Percentiles rank a stretch among this genome's conserved stretches.
Conservation (phyloP, 2,329 filamentous ascomycete genomes). For the Beauveria medogensis region DNA sequence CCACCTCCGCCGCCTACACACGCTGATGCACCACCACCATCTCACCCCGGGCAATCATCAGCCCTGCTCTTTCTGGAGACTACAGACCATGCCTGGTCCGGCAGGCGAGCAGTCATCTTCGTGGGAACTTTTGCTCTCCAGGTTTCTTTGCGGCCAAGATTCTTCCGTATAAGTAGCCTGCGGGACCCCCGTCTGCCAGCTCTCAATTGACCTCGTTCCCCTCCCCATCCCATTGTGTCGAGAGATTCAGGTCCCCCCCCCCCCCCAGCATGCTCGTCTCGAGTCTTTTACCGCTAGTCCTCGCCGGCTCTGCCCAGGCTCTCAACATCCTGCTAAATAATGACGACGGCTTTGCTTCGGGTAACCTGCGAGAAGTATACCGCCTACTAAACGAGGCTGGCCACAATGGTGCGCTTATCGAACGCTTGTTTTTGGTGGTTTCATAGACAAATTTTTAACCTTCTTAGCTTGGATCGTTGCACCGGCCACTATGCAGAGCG, state of each 20-base stretch:
- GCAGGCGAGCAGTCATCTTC: not conserved
- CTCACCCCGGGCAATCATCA: not conserved
- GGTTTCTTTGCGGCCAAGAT: not conserved
- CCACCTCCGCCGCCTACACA: not conserved
- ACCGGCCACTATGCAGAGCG: constrained; percentile 23
- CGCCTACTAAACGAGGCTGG: constrained; percentile 21
- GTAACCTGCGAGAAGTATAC: constrained; percentile 22
- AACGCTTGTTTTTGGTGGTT: fast-evolving
- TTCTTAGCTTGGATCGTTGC: constrained; percentile 23
- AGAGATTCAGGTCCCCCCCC: not conserved
- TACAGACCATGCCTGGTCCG: not conserved
- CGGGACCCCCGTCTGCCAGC: not conserved
- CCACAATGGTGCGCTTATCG: constrained; percentile 18
- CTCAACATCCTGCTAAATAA: constrained; percentile 24
- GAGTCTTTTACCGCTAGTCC: not conserved
- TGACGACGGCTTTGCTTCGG: constrained; percentile 24
- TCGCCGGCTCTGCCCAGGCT: constrained; percentile 13
- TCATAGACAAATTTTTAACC: not conserved
- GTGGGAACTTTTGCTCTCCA: constrained; percentile 1
- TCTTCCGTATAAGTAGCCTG: not conserved
- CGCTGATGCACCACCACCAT: not conserved
- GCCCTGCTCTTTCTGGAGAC: not conserved
- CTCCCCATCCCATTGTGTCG: not conserved
- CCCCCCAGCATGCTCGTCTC: not conserved
- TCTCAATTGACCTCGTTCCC: not conserved